These are phyloP conservation scores for Didymella pomorum DNA, from an alignment of 2,329 filamentous ascomycete species.

Conservation along the genomic window DNA sequence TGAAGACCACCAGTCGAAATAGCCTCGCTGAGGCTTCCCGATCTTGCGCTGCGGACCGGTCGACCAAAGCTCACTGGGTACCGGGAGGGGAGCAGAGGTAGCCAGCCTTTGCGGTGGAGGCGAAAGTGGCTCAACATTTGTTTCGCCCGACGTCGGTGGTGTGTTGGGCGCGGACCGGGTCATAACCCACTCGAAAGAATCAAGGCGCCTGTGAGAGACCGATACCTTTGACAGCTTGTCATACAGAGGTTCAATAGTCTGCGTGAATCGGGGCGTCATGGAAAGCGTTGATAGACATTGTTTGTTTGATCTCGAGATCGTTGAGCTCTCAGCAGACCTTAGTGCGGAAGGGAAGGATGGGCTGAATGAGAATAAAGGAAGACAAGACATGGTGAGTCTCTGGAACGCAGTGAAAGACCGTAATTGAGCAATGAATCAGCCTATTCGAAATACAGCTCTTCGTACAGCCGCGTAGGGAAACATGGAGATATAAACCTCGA, in stretches of 20 bases:
- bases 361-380: constrained; percentile 14
- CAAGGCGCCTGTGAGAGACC: constrained; percentile 14
- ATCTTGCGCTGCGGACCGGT: neutral
- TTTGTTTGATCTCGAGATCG: neutral
- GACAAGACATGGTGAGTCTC: constrained; percentile 5
- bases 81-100: constrained; percentile 11
- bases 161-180: constrained; percentile 14
- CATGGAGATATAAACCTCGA: neutral
- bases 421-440: too few relatives aligned
- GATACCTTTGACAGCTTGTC: constrained; percentile 17
- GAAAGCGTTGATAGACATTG: neutral
- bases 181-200: constrained; percentile 20
- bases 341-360: neutral
- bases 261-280: neutral
- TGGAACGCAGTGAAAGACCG: neutral
- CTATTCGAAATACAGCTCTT: too few relatives aligned
- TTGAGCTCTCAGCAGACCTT: neutral
- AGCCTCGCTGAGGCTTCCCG: neutral
- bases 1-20: constrained; percentile 19
- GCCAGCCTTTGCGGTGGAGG: neutral
- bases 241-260: neutral
- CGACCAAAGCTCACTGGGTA: constrained; percentile 12
- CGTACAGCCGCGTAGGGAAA: too few relatives aligned
- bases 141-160: neutral
- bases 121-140: neutral